A percentile compares a stretch with the other conserved stretches of the same genome.
Conservation (phyloP, 1,139 yeast species). For the Hyphopichia wangnamkhiaoensis region DNA sequence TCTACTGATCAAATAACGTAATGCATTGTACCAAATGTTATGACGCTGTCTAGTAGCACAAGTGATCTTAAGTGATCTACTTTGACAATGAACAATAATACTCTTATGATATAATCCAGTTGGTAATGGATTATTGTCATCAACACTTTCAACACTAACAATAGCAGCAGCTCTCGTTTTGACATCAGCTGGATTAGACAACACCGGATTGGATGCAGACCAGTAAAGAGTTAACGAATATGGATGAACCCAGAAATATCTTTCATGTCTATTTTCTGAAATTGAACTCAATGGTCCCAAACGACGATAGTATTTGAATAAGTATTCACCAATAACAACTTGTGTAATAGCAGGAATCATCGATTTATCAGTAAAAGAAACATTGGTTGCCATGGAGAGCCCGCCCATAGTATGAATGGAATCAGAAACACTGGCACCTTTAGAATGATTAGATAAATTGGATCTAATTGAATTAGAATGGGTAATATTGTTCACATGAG, state of each 20-base stretch:
- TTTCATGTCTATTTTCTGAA: conserved; percentile 80
- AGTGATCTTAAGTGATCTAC: conserved; percentile 72
- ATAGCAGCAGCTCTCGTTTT: conserved; percentile 84
- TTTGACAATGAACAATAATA: conserved; percentile 72
- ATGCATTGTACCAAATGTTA: conserved; percentile 87
- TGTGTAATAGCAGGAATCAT: conserved; percentile 90
- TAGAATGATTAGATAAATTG: conserved; percentile 33
- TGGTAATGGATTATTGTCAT: conserved; percentile 85
- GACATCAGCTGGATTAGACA: conserved; percentile 64
- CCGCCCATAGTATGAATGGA: conserved; percentile 35
- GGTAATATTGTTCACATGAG: conserved; percentile 11
- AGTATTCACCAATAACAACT: conserved; percentile 88
- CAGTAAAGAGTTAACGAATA: conserved; percentile 88
- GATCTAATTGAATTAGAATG: conserved; percentile 31
- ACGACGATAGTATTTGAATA: conserved; percentile 82
- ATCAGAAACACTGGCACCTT: conserved; percentile 25
- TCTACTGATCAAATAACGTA: conserved; percentile 73
- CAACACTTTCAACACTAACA: conserved; percentile 72
- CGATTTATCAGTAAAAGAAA: conserved; percentile 67
- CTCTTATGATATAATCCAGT: conserved; percentile 88
- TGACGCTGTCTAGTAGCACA: conserved; percentile 89
- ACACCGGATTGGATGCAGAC: conserved; percentile 81
- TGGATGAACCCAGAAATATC: conserved; percentile 97
- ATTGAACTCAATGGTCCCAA: conserved; percentile 74
- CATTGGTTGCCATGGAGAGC: conserved; percentile 66